phyloP scores from a whole-genome alignment of 495 filamentous ascomycete species.

The Thermothielavioides terrestris region DNA sequence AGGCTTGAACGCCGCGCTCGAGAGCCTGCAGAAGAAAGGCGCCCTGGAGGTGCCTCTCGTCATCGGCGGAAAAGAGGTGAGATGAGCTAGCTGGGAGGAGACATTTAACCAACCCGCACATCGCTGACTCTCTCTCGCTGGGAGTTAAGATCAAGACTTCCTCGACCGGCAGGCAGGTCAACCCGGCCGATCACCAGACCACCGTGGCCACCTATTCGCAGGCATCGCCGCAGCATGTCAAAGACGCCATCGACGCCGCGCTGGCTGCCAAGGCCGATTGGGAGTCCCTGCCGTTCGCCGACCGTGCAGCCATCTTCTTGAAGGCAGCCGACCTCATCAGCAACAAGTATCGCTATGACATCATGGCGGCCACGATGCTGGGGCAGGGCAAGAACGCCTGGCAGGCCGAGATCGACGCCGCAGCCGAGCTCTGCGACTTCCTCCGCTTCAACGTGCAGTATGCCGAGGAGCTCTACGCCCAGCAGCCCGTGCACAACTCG shows the following conservation, averaged over 20 bases:
- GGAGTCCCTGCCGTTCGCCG: conserved; percentile 74
- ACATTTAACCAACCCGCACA: too few relatives aligned
- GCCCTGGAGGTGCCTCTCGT: conserved; percentile 68
- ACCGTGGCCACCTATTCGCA: conserved; percentile 70
- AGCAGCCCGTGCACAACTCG: conserved; percentile 70
- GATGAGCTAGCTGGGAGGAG: background rate
- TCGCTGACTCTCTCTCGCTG: too few relatives aligned
- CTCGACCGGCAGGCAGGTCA: conserved; percentile 51
- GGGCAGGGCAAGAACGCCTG: conserved; percentile 94
- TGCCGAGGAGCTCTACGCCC: conserved; percentile 76
- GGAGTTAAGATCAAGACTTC: conserved; percentile 51
- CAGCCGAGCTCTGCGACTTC: conserved; percentile 87
- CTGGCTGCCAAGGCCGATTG: conserved; percentile 72
- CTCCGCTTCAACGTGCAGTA: conserved; percentile 83
- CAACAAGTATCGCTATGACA: conserved; percentile 82
- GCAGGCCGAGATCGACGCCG: conserved; percentile 94
- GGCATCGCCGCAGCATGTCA: conserved; percentile 63
- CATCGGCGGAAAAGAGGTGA: conserved; percentile 68
- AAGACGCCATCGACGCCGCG: conserved; percentile 67
- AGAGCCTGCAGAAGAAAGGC: conserved; percentile 47
- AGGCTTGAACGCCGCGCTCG: conserved; percentile 61
- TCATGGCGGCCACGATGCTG: conserved; percentile 89
- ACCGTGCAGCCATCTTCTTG: conserved; percentile 87
- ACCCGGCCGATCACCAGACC: conserved; percentile 65
- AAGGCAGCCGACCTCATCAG: conserved; percentile 86